Conservation (phyloP, 352 stramenopile genomes). For the Phytophthora litchii region DNA sequence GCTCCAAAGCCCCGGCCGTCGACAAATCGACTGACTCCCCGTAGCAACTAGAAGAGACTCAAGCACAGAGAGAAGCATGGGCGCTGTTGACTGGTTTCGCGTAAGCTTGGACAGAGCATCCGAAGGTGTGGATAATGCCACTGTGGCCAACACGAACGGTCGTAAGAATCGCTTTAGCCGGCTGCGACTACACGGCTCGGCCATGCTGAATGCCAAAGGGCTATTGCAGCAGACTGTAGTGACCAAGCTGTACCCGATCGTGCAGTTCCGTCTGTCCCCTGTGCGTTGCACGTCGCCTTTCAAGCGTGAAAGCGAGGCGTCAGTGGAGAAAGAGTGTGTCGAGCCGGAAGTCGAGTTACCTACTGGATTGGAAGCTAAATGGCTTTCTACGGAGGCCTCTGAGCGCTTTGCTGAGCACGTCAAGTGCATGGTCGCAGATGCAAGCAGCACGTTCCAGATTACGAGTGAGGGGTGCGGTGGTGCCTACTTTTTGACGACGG, state of each 20-base stretch:
- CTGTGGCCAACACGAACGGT: background rate
- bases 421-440: conserved; percentile 37
- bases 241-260: conserved; percentile 52
- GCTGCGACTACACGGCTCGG: conserved; percentile 45
- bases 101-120: conserved; percentile 19
- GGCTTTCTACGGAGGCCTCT: conserved; percentile 51
- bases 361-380: conserved; percentile 34
- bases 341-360: conserved; percentile 24
- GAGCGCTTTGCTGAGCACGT: conserved; percentile 53
- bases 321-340: background rate
- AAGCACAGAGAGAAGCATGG: conserved; percentile 41
- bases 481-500: conserved; percentile 58
- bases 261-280: conserved; percentile 44
- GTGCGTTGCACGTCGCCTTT: conserved; percentile 35
- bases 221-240: conserved; percentile 53
- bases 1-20: background rate
- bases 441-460: conserved; percentile 53
- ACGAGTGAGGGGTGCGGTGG: conserved; percentile 84
- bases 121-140: background rate
- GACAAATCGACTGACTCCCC: background rate
- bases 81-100: conserved; percentile 43
- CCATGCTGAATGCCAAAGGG: conserved; percentile 50
- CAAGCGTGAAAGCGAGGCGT: conserved; percentile 26
- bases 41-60: conserved; percentile 24
- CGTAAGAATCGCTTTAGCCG: conserved; percentile 34